These are phyloP conservation scores for Sphagnum magellanicum DNA, from an alignment of 228 moss, liverwort and hornwort genomes.

Conservation along the genomic window DNA sequence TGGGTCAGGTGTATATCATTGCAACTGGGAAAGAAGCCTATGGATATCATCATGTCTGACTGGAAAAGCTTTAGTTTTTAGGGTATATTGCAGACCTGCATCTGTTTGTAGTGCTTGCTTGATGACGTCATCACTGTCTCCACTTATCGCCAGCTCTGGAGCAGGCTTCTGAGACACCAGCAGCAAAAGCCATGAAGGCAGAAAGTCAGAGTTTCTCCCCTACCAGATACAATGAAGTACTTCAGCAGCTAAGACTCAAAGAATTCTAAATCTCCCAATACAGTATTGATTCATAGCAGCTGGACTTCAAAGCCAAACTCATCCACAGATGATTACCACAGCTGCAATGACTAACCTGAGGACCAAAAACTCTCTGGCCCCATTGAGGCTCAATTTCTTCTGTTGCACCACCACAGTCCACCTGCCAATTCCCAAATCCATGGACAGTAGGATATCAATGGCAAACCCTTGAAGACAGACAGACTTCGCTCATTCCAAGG, in stretches of 20 bases:
- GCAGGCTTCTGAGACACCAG: no score
- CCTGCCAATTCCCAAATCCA: background rate
- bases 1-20: background rate
- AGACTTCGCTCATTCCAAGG: background rate
- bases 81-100: background rate
- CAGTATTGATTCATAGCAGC: background rate
- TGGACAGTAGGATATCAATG: background rate
- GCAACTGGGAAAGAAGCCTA: background rate
- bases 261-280: background rate
- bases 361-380: slow-evolving; percentile 27
- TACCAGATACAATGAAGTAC: background rate
- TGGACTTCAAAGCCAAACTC: background rate
- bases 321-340: background rate
- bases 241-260: background rate
- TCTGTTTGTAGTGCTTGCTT: no score
- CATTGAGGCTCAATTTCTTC: slow-evolving; percentile 38
- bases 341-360: slow-evolving; percentile 14
- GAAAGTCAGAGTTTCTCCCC: no score
- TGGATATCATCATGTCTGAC: background rate
- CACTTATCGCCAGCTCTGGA: no score
- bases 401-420: slow-evolving; percentile 1
- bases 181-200: no score
- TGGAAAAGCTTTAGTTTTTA: background rate
- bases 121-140: no score
- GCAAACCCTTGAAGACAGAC: background rate